Percentiles rank a stretch among this genome's conserved stretches.
Evolutionary conservation across 345 rosid genomes (phyloP).

Genomic region (Clausena lansium): DNA sequence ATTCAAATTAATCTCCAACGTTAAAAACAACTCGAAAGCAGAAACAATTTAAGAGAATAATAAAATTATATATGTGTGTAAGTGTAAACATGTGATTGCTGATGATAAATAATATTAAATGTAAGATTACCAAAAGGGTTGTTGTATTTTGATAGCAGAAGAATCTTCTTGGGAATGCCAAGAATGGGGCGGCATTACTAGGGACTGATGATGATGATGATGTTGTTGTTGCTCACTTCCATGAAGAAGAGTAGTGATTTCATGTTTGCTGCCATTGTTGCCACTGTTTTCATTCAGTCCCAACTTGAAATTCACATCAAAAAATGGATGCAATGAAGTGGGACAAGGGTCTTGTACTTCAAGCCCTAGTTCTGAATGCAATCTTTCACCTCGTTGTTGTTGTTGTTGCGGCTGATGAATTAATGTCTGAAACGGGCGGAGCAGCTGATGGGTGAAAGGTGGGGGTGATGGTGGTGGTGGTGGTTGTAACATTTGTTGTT

Average conservation of each 20-base stretch:
- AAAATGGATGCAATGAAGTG: not conserved
- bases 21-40: slow-evolving; percentile 9
- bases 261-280: slow-evolving; percentile 9
- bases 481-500: slow-evolving; percentile 9
- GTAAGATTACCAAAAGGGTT: slow-evolving; percentile 36
- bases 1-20: slow-evolving; percentile 26
- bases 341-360: not conserved
- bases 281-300: slow-evolving; percentile 29
- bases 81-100: not conserved
- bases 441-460: slow-evolving; percentile 23
- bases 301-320: slow-evolving; percentile 31
- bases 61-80: not conserved
- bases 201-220: slow-evolving; percentile 12
- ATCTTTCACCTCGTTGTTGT: not conserved
- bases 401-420: slow-evolving; percentile 12
- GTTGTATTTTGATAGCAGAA: slow-evolving; percentile 19
- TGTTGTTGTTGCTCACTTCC: slow-evolving; percentile 3
- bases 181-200: slow-evolving; percentile 18
- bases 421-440: slow-evolving; percentile 25
- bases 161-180: slow-evolving; percentile 43
- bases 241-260: slow-evolving; percentile 14
- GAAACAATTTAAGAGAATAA: not conserved
- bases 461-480: not conserved
- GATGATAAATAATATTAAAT: not conserved
- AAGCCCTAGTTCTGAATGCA: slow-evolving; percentile 1